phyloP scores from a whole-genome alignment of 768 basidiomycete genomes.

The Rickenella mellea region DNA sequence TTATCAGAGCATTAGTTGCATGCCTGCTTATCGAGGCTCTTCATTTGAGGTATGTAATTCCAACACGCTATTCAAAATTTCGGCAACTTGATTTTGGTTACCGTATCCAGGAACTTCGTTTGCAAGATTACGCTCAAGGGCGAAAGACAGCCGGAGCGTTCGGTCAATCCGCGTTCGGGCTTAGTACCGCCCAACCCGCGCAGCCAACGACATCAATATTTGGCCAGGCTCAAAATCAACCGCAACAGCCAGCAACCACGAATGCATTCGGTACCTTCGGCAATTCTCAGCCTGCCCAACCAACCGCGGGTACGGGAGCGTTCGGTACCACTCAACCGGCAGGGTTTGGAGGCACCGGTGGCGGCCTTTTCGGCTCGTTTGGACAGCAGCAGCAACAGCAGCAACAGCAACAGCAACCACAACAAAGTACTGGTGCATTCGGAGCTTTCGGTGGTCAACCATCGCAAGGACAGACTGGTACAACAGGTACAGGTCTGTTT shows the following conservation, averaged over 20 bases:
- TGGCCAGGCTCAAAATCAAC: conserved; percentile 19
- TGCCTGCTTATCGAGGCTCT: conserved; percentile 66
- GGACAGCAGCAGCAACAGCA: conserved; percentile 9
- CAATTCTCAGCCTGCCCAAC: conserved; percentile 14
- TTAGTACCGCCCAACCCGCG: conserved; percentile 20
- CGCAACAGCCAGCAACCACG: conserved; percentile 18
- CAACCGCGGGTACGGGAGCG: conserved; percentile 13
- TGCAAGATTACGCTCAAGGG: conserved; percentile 68
- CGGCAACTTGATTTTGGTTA: conserved; percentile 12
- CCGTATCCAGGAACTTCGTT: conserved; percentile 50
- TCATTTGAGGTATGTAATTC: conserved; percentile 58
- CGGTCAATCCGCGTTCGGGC: conserved; percentile 41
- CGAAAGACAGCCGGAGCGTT: conserved; percentile 66
- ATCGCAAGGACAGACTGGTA: conserved; percentile 7
- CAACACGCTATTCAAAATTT: neutral
- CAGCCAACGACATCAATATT: conserved; percentile 17
- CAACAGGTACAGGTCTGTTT: conserved; percentile 8
- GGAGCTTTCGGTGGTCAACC: conserved; percentile 10
- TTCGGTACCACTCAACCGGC: conserved; percentile 20
- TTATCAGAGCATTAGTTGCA: conserved; percentile 77
- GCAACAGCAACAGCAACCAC: conserved; percentile 23
- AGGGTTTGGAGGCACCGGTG: conserved; percentile 12
- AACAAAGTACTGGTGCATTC: conserved; percentile 20
- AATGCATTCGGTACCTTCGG: conserved; percentile 12
- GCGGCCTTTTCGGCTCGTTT: conserved; percentile 10